Evolutionary conservation across 768 basidiomycete species (phyloP), one percentile per base, ranked within the genome.

Genomic region (Tylopilus felleus): DNA sequence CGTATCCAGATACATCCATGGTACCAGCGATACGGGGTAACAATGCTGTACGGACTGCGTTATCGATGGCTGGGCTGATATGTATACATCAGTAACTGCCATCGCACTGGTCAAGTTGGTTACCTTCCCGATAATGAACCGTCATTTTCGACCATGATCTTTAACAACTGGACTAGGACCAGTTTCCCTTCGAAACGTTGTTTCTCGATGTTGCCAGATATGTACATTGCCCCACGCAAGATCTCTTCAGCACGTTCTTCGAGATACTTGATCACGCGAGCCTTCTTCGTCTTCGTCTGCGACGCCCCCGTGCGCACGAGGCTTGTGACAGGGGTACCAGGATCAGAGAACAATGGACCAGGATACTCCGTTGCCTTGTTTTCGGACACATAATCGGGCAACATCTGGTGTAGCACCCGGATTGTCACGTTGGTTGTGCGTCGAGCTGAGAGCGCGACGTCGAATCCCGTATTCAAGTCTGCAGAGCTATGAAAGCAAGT

Each of bases 121-220:
- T 70, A 98, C 95, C 84, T 89, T 74, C 93, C 93, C 29, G 84
- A 82, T 19, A 97, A 71, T 49, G 83, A 82, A 1, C 97, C 96
- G 58, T 98, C 94, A 58, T 95, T 84, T 60, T 95, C 88, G 1
- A 98, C 79, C 81, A 98, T 80, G 8, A 88, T 74, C 65, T 79
- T 86, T 42, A 98, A 70, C 36, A 98, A 66, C 56, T 80, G 85
- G 27, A 93, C 76, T 19, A 98, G 72, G 2, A 84, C 74, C 27
- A 91, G 72, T 70, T 87, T 92, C 22, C 87, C 88, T 63, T 97
- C 92, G 23, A 84, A 79, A 47, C 77, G 79, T 50, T 80, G 73
- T 57, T 77, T 78, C 55, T 86, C 81, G 2, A 69, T 60, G 55
- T 75, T 77, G 35, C 77, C 78, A 41, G 77, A 67, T 22, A 90